Evolutionary conservation across 73 alveolate species (phyloP).

Genomic region (Paramecium octaurelia): DNA sequence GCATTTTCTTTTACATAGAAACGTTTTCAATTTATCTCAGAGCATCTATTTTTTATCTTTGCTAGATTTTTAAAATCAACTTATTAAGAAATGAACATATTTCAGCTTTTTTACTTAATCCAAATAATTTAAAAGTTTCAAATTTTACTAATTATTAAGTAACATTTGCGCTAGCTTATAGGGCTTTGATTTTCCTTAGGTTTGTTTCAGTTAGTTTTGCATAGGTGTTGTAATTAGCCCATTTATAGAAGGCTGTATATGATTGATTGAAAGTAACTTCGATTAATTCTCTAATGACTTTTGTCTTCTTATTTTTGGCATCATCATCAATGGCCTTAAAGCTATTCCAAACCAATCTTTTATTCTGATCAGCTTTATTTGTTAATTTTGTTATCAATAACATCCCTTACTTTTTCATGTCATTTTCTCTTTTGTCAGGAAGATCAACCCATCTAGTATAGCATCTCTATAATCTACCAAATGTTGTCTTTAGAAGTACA

Average conservation of each 20-base stretch:
- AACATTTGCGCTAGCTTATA: background rate
- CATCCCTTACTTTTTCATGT: background rate
- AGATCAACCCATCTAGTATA: conserved; percentile 1
- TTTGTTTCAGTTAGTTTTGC: conserved; percentile 7
- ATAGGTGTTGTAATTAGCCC: conserved; percentile 39
- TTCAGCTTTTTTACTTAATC: background rate
- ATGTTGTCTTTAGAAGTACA: background rate
- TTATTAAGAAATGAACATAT: background rate
- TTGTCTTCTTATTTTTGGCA: conserved; percentile 26
- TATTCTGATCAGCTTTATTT: background rate
- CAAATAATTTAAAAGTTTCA: background rate
- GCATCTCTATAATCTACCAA: conserved; percentile 11
- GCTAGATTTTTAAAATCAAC: background rate
- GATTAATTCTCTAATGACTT: conserved; percentile 11
- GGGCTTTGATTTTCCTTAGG: background rate
- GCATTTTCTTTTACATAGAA: background rate
- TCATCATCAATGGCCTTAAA: background rate
- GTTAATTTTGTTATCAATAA: background rate
- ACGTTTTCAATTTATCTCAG: background rate
- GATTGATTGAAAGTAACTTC: conserved; percentile 17
- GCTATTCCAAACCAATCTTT: background rate
- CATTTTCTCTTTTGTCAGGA: conserved; percentile 31
- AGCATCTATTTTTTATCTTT: background rate
- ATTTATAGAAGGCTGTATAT: conserved; percentile 12
- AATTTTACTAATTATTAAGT: background rate